Evolutionary conservation across 1,139 yeast genomes (phyloP).

Genomic region (Kodamaea arcana): DNA sequence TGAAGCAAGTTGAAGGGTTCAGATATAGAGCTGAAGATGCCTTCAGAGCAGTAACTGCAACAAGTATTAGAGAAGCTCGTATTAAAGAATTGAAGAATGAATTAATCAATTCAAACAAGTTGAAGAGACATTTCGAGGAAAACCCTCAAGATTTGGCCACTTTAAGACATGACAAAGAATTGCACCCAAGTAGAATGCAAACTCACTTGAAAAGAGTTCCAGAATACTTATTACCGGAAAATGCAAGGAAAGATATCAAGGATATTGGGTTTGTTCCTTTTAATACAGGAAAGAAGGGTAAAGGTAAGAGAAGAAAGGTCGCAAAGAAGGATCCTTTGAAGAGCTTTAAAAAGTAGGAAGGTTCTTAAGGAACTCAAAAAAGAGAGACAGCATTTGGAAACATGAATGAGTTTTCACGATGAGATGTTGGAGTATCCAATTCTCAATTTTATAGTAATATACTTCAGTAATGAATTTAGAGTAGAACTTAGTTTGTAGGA

Average conservation of each 20-base stretch:
- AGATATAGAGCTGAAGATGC: slow-evolving; percentile 97
- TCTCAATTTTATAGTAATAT: too few relatives aligned
- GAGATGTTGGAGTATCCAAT: too few relatives aligned
- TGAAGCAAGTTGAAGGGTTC: slow-evolving; percentile 91
- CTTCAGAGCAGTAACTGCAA: slow-evolving; percentile 87
- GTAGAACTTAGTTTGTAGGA: too few relatives aligned
- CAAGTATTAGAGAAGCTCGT: slow-evolving; percentile 91
- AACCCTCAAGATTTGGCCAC: slow-evolving; percentile 93
- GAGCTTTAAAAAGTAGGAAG: slow-evolving; percentile 27
- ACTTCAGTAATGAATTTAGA: too few relatives aligned
- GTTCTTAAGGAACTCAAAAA: too few relatives aligned
- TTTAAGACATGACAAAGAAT: slow-evolving; percentile 86
- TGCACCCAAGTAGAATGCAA: slow-evolving; percentile 81
- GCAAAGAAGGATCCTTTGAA: slow-evolving; percentile 65
- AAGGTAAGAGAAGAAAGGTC: slow-evolving; percentile 27
- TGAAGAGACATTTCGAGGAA: slow-evolving; percentile 93
- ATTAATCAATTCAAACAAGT: slow-evolving; percentile 79
- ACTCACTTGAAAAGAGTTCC: slow-evolving; percentile 89
- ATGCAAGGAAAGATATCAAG: slow-evolving; percentile 58
- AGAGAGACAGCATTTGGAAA: too few relatives aligned
- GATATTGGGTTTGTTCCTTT: slow-evolving; percentile 77
- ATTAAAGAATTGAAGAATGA: slow-evolving; percentile 86
- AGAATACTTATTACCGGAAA: slow-evolving; percentile 80
- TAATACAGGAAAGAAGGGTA: slow-evolving; percentile 39
- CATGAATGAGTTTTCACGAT: too few relatives aligned